phyloP scores from a whole-genome alignment of 768 basidiomycete species.

The Russula ochroleuca region DNA sequence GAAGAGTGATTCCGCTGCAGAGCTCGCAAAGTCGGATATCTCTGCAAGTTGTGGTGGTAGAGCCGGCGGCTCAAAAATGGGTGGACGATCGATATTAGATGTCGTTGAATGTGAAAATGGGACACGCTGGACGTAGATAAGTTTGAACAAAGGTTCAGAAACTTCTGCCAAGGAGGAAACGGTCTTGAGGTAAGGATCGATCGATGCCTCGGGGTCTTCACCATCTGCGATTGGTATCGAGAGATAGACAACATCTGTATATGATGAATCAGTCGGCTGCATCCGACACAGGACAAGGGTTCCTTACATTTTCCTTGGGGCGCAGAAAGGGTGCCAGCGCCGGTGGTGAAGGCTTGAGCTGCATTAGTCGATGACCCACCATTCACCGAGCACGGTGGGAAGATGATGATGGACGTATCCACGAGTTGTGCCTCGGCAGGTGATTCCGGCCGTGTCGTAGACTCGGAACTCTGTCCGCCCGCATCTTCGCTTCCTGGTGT shows the following conservation, averaged over 20 bases:
- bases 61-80: slow-evolving; percentile 18
- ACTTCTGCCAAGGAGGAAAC: slow-evolving; percentile 20
- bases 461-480: neutral
- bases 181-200: slow-evolving; percentile 33
- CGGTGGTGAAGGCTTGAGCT: slow-evolving; percentile 61
- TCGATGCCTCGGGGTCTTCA: slow-evolving; percentile 25
- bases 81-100: neutral
- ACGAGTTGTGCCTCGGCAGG: slow-evolving; percentile 28
- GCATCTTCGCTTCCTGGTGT: slow-evolving; percentile 13
- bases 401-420: slow-evolving; percentile 69
- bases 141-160: slow-evolving; percentile 21
- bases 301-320: slow-evolving; percentile 69
- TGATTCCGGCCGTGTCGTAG: neutral
- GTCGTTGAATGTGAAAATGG: neutral
- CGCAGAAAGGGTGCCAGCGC: slow-evolving; percentile 68
- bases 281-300: neutral
- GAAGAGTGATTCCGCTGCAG: slow-evolving; percentile 25
- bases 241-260: slow-evolving; percentile 27
- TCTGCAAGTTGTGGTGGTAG: slow-evolving; percentile 8
- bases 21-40: slow-evolving; percentile 23
- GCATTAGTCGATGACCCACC: slow-evolving; percentile 44
- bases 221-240: slow-evolving; percentile 19
- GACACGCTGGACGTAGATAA: slow-evolving; percentile 21
- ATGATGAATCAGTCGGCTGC: neutral
- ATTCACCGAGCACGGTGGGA: slow-evolving; percentile 60